Base-by-base conservation (phyloP, 1,139 yeast species). In the Geotrichum bryndzae region DNA sequence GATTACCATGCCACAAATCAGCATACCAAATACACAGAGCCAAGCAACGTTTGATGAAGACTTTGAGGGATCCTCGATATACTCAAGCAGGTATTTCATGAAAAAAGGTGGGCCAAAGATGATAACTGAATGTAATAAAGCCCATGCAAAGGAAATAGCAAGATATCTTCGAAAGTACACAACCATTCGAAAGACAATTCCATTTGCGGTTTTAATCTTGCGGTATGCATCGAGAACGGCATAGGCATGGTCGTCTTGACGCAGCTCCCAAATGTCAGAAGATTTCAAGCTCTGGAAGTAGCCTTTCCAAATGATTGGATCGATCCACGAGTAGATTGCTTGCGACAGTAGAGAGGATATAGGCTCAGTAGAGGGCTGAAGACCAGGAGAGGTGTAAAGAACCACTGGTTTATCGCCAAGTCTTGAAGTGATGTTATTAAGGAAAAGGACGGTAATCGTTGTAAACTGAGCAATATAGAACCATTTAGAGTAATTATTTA, bases 201-300 rank as follows among this genome's bases (percentile, higher is more conserved):
- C 65, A n/a, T 65, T 58, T 13, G 67, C 63, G 72, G 68, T 66
- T 70, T 84, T 86, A 71, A 70, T 63, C 23, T 67, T 65, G 54
- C 75, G 68, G 65, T 87, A 94, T 27, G 80, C 77, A 67, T 83
- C 82, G 63, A 90, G 78, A 15, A 90, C 84, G 62, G 79, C 79
- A 66, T 86, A 83, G 0, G 97, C 87, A 73, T 90, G 90, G 74
- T 92, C 97, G 66, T 88, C 91, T 67, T 83, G 82, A 66, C 84
- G 79, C 65, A 94, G 80, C 53, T 96, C 96, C 97, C 97, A 90
- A 61, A 94, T 84, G 67, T 91, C 96, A 2, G 78, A 77, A 69
- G 79, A 74, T 53, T 79, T 77, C 67, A 94, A 77, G 1, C 87
- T 78, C 1, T 74, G 72, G 66, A 79, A 77, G 72, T 83, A 87